Conservation (phyloP, 176 grass and related monocot genomes). For the Cenchrus purpureus region DNA sequence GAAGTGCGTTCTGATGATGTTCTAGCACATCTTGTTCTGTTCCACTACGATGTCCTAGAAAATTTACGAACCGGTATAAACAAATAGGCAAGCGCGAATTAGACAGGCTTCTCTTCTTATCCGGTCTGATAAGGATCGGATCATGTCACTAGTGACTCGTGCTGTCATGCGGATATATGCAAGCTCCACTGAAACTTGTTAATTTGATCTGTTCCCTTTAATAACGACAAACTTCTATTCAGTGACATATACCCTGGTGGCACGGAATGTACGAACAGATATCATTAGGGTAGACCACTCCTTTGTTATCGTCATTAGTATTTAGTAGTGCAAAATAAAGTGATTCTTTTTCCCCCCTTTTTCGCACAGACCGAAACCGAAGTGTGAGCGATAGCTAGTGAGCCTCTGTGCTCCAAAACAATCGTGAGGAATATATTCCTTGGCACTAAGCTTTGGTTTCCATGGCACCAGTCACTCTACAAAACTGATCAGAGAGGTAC, state of each 20-base stretch:
- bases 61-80: background rate
- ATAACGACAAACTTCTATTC: background rate
- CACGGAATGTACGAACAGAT: slow-evolving; percentile 1
- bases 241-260: background rate
- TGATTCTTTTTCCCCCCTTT: background rate
- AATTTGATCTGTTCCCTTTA: background rate
- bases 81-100: background rate
- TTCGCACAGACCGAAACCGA: background rate
- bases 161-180: slow-evolving; percentile 26
- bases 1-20: background rate
- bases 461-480: background rate
- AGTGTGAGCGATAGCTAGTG: background rate
- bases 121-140: background rate
- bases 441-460: background rate
- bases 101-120: background rate
- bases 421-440: slow-evolving; percentile 40
- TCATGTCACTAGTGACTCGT: background rate
- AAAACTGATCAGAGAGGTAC: background rate
- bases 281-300: background rate
- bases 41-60: background rate
- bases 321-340: background rate
- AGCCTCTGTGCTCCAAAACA: background rate
- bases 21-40: background rate
- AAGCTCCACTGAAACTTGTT: slow-evolving; percentile 4
- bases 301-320: background rate